These are phyloP conservation scores for Fusarium annulatum DNA, from an alignment of 2,329 filamentous ascomycete species.

Conservation along the genomic window DNA sequence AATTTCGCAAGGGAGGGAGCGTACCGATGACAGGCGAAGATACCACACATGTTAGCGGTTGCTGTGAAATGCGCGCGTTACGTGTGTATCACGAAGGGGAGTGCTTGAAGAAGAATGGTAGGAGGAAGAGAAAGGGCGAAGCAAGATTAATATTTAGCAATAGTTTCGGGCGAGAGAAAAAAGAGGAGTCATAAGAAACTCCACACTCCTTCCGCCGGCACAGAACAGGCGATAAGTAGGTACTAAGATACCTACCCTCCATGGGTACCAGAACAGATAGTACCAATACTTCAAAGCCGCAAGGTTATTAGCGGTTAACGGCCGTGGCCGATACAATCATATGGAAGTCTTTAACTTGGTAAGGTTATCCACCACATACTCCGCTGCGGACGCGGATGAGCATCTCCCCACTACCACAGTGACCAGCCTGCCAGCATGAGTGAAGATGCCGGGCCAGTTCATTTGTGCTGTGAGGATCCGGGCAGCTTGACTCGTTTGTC, in stretches of 20 bases:
- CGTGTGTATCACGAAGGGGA: constrained; percentile 18
- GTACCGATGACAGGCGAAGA: constrained; percentile 93
- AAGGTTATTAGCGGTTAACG: constrained; percentile 36
- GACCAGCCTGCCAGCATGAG: constrained; percentile 6
- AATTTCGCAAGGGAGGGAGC: constrained; percentile 32
- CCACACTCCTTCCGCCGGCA: constrained; percentile 37
- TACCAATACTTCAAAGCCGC: constrained; percentile 17
- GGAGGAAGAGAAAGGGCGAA: constrained; percentile 17
- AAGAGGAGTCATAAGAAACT: constrained; percentile 41
- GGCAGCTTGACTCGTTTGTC: not conserved
- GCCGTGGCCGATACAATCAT: constrained; percentile 12
- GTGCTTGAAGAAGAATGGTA: constrained; percentile 19
- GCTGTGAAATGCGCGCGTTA: constrained; percentile 18
- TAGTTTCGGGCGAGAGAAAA: constrained; percentile 23
- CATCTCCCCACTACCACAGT: constrained; percentile 22
- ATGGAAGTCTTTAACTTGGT: constrained; percentile 1
- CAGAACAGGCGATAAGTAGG: constrained; percentile 31
- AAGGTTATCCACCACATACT: constrained; percentile 41
- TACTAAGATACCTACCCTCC: constrained; percentile 1
- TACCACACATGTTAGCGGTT: constrained; percentile 85
- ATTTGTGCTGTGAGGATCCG: not conserved
- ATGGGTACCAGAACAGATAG: constrained; percentile 8
- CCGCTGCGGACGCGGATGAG: constrained; percentile 33
- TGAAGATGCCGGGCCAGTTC: not conserved
- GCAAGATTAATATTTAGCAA: constrained; percentile 40